Evolutionary conservation across 176 grass and related monocot species (phyloP).

Genomic region (Aechmea fasciata): DNA sequence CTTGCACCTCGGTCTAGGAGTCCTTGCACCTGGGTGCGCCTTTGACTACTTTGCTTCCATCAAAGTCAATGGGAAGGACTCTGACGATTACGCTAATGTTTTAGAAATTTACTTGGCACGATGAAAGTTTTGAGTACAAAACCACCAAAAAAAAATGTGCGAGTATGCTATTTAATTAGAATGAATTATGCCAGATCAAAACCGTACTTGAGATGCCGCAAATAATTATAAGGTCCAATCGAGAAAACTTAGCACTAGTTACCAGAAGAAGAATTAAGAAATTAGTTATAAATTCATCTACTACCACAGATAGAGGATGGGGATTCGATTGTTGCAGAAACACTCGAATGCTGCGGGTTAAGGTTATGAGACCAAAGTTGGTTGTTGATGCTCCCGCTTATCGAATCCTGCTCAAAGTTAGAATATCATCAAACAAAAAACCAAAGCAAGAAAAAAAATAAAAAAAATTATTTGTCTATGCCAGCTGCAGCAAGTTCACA

Average conservation of each 20-base stretch:
- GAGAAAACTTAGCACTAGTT: neutral
- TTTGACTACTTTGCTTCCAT: too few relatives aligned
- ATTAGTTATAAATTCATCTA: conserved; percentile 21
- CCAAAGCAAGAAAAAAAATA: neutral
- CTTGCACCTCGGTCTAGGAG: too few relatives aligned
- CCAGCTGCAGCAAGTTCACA: too few relatives aligned
- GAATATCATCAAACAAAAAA: conserved; percentile 11
- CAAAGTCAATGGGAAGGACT: too few relatives aligned
- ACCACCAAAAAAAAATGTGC: too few relatives aligned
- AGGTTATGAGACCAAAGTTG: conserved; percentile 50
- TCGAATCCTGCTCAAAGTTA: conserved; percentile 34
- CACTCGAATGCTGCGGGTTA: conserved; percentile 27
- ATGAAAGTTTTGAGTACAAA: too few relatives aligned
- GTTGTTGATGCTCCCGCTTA: conserved; percentile 35
- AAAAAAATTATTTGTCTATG: neutral
- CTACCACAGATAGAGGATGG: conserved; percentile 69
- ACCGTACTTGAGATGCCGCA: too few relatives aligned
- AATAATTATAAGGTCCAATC: conserved; percentile 3
- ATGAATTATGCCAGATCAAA: too few relatives aligned
- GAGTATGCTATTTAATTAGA: too few relatives aligned
- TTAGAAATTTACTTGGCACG: too few relatives aligned
- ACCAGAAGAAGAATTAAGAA: neutral
- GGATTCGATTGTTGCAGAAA: conserved; percentile 67
- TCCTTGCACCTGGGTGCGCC: too few relatives aligned
- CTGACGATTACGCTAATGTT: too few relatives aligned